Evolutionary conservation across 2,329 filamentous ascomycete species (phyloP).

Genomic region (Talaromyces piceae): DNA sequence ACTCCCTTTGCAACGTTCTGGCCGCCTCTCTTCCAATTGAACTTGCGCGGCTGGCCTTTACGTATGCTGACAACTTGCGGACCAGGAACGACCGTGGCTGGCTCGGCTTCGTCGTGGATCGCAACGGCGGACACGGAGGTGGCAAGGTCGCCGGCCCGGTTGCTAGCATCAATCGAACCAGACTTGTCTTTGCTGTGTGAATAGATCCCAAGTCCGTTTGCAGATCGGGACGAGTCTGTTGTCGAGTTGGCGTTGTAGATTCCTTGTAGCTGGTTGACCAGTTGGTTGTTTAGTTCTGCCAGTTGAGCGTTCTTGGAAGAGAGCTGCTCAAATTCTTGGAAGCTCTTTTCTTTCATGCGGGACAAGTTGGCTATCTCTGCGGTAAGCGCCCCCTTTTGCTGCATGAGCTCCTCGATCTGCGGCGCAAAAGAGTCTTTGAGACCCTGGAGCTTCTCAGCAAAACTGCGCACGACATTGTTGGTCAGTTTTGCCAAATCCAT

Average conservation of each 20-base stretch:
- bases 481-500: slow-evolving; percentile 69
- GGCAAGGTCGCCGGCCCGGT: slow-evolving; percentile 45
- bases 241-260: slow-evolving; percentile 67
- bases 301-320: slow-evolving; percentile 92
- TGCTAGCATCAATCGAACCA: slow-evolving; percentile 37
- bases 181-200: slow-evolving; percentile 46
- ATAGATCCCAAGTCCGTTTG: slow-evolving; percentile 58
- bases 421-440: slow-evolving; percentile 72
- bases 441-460: slow-evolving; percentile 54
- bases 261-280: slow-evolving; percentile 89
- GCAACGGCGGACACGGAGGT: slow-evolving; percentile 50
- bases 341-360: slow-evolving; percentile 81
- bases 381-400: slow-evolving; percentile 73
- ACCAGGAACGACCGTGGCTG: slow-evolving; percentile 54
- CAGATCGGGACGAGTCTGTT: slow-evolving; percentile 22
- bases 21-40: slow-evolving; percentile 97
- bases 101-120: slow-evolving; percentile 59
- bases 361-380: slow-evolving; percentile 79
- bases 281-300: slow-evolving; percentile 88
- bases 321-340: slow-evolving; percentile 91
- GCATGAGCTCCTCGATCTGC: slow-evolving; percentile 80
- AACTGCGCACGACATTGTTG: slow-evolving; percentile 54
- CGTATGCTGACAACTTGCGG: slow-evolving; percentile 94
- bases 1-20: slow-evolving; percentile 92
- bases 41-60: slow-evolving; percentile 90